These are phyloP conservation scores for Melampsora larici-populina DNA, from an alignment of 1,284 basidiomycete genomes.

Conservation along the genomic window DNA sequence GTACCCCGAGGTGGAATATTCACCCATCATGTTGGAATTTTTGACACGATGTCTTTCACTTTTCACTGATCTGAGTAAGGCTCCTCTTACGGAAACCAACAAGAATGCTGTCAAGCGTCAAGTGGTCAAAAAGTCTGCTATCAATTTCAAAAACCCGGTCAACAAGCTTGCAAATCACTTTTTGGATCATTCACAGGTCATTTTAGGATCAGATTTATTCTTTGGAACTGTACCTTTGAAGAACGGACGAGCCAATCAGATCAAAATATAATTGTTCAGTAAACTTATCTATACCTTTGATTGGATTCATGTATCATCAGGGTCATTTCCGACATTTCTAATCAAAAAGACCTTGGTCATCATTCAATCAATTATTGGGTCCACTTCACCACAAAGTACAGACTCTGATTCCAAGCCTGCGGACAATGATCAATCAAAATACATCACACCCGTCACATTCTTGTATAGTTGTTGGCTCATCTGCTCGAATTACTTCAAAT, in stretches of 20 bases:
- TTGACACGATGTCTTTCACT: not conserved
- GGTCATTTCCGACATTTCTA: not conserved
- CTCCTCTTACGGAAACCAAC: not conserved
- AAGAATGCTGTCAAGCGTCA: not conserved
- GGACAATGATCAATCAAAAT: not conserved
- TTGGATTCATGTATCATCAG: not conserved
- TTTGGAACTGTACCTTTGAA: not conserved
- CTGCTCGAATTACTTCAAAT: not conserved
- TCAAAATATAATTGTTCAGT: not conserved
- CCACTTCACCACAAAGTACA: not conserved
- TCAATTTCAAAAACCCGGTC: not conserved
- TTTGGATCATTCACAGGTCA: not conserved
- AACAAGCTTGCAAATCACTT: not conserved
- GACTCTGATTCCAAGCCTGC: not conserved
- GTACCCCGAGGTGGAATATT: too few relatives aligned
- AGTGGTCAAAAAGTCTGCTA: not conserved
- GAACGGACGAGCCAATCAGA: not conserved
- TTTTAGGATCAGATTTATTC: not conserved
- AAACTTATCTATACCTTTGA: slow-evolving; percentile 8
- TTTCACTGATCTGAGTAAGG: not conserved
- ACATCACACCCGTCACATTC: not conserved
- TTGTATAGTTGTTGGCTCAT: slow-evolving; percentile 6
- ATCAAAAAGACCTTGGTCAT: not conserved
- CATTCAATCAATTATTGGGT: not conserved
- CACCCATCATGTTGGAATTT: not conserved